Evolutionary conservation across 768 basidiomycete genomes (phyloP).

Genomic region (Amanita subjunquillea): DNA sequence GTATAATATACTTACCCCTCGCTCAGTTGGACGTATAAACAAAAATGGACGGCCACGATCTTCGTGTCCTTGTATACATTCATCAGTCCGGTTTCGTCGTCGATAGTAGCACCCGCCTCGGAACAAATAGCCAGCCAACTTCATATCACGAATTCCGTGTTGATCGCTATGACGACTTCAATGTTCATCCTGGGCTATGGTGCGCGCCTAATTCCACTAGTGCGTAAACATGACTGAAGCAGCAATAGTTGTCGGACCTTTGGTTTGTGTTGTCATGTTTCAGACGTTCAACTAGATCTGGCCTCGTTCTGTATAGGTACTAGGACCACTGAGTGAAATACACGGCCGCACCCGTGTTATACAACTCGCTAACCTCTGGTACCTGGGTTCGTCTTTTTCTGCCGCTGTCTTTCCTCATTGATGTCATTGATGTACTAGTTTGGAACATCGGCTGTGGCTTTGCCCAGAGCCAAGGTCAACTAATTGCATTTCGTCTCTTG

Average conservation of each 20-base stretch:
- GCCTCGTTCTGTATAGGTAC: constrained; percentile 12
- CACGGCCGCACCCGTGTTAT: constrained; percentile 56
- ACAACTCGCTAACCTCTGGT: constrained; percentile 57
- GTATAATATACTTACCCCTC: neutral
- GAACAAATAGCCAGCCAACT: constrained; percentile 41
- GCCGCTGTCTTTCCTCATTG: neutral
- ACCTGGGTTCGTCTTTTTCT: constrained; percentile 32
- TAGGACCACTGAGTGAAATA: constrained; percentile 63
- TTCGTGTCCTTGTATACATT: constrained; percentile 62
- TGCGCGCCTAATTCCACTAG: constrained; percentile 14
- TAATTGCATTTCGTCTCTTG: constrained; percentile 61
- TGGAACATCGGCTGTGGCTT: constrained; percentile 64
- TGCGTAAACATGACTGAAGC: neutral
- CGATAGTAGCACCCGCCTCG: constrained; percentile 64
- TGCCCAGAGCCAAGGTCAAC: constrained; percentile 41
- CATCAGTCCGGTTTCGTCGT: constrained; percentile 59
- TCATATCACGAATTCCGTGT: constrained; percentile 35
- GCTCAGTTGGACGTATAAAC: constrained; percentile 41
- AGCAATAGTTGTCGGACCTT: constrained; percentile 37
- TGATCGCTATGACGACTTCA: constrained; percentile 49
- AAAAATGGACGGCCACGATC: constrained; percentile 58
- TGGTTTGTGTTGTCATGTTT: constrained; percentile 19
- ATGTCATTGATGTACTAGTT: constrained; percentile 17
- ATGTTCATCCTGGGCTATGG: constrained; percentile 47
- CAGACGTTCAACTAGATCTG: neutral